Base-by-base conservation (phyloP, 2,329 filamentous ascomycete species). In the Aspergillus transmontanensis region DNA sequence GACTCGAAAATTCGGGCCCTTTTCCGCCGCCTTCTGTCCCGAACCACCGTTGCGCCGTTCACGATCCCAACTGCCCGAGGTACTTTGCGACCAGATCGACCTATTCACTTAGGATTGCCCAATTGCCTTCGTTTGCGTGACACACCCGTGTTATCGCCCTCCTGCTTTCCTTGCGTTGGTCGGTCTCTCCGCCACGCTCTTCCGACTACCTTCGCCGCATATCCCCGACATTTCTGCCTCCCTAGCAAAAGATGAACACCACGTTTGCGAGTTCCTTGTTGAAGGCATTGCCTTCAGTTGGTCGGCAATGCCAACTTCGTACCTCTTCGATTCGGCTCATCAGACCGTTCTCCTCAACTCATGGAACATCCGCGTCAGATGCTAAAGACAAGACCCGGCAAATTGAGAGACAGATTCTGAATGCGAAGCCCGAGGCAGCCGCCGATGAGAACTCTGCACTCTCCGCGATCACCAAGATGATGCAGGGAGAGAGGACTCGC, bases 1-100 rank as follows among this genome's bases (percentile, higher is more conserved):
- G 75, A 73, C 69, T 73, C 71, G 68, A 76, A 76, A 77, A 75
- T 72, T 69, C 72, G 71, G 69, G 67, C 32, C 72, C 69, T 67
- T 63, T 69, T 70, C 67, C 68, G 67, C 66, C 67, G 66, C 65
- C 67, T 61, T 71, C 63, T 70, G 69, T 67, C 64, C 64, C 66
- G 64, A 61, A 59, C 63, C 61, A 66, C 53, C 48, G 55, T 57
- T 53, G 53, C 58, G 50, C 30, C 51, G 19, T 23, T 21, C 19
- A 41, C 32, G 14, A 36, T 54, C 51, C n/a, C 9, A 43, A 36
- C 34, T 46, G n/a, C 51, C 23, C 48, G 39, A 51, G 59, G 53
- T 48, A 46, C 36, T 53, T 32, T 43, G 12, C 54, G 9, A 36
- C 26, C 11, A 53, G 41, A 57, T 59, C 59, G 64, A 63, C 62